Conservation (phyloP, 768 basidiomycete species). For the Erythrobasidium yunnanense region DNA sequence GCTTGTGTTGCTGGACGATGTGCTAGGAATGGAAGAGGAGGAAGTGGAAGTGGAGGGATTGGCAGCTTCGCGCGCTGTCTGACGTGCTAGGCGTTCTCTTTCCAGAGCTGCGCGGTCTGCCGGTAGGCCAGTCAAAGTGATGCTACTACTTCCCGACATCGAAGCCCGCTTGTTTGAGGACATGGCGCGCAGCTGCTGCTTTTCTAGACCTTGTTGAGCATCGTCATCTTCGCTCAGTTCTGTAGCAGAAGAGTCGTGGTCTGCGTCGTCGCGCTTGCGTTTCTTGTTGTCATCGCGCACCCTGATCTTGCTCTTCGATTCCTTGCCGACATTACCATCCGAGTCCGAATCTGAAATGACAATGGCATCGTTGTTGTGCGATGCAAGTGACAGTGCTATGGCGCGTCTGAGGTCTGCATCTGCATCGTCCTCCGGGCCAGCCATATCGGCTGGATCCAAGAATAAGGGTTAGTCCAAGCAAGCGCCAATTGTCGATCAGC, state of each 20-base stretch:
- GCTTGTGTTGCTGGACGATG: background rate
- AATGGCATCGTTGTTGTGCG: background rate
- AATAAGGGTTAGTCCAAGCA: conserved; percentile 42
- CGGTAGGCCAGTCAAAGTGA: background rate
- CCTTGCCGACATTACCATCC: conserved; percentile 42
- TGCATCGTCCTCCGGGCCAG: background rate
- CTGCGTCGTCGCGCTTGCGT: background rate
- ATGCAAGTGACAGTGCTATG: background rate
- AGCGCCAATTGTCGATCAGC: too few species aligned
- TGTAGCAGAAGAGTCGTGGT: conserved; percentile 5
- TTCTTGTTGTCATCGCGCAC: background rate
- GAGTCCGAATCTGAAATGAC: background rate
- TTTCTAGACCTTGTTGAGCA: background rate
- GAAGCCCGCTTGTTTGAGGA: background rate
- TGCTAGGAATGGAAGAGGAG: background rate
- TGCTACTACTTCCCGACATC: background rate
- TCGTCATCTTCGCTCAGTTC: background rate
- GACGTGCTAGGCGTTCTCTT: conserved; percentile 9
- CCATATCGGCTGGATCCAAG: conserved; percentile 42
- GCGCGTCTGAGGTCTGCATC: background rate
- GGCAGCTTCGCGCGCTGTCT: conserved; percentile 8
- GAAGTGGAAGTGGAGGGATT: background rate
- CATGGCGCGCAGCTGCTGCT: background rate
- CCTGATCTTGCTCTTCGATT: conserved; percentile 42
- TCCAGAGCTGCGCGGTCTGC: conserved; percentile 6